These are phyloP conservation scores for Globisporangium nunn DNA, from an alignment of 352 stramenopile genomes.

Conservation along the genomic window DNA sequence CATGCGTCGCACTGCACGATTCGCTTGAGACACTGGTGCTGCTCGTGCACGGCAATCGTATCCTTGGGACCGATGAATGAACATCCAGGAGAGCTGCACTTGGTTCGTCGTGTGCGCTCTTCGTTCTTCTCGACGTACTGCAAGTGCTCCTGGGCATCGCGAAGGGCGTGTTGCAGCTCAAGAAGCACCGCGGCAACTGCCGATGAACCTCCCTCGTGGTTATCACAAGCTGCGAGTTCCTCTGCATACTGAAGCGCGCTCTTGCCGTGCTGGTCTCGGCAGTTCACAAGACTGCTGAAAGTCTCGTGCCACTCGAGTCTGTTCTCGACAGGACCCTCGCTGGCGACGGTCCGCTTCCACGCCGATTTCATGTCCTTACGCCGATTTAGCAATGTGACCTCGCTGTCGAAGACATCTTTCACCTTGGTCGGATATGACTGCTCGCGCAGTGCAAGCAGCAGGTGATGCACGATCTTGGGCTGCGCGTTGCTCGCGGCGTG, in stretches of 20 bases:
- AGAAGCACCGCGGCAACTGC: slow-evolving; percentile 20
- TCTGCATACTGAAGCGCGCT: slow-evolving; percentile 30
- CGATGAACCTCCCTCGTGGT: neutral
- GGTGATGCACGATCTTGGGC: slow-evolving; percentile 39
- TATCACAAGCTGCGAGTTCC: neutral
- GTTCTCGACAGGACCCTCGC: slow-evolving; percentile 15
- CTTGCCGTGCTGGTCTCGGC: slow-evolving; percentile 24
- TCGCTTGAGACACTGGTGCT: slow-evolving; percentile 46
- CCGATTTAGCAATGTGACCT: slow-evolving; percentile 10
- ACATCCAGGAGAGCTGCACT: slow-evolving; percentile 40
- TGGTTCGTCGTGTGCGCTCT: slow-evolving; percentile 27
- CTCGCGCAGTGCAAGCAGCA: slow-evolving; percentile 39
- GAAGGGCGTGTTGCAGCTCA: slow-evolving; percentile 27
- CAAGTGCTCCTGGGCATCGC: slow-evolving; percentile 37
- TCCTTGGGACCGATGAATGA: slow-evolving; percentile 43
- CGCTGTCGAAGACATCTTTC: slow-evolving; percentile 16
- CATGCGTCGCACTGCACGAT: slow-evolving; percentile 51
- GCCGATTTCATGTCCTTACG: slow-evolving; percentile 15
- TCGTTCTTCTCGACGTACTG: slow-evolving; percentile 44
- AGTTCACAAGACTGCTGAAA: slow-evolving; percentile 34
- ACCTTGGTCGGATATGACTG: slow-evolving; percentile 21
- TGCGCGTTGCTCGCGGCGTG: slow-evolving; percentile 58
- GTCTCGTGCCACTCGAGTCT: slow-evolving; percentile 46
- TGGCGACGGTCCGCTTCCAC: slow-evolving; percentile 5
- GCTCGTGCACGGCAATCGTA: slow-evolving; percentile 47